These are phyloP conservation scores for Colletotrichum graminicola DNA, from an alignment of 2,329 filamentous ascomycete species.

Conservation along the genomic window DNA sequence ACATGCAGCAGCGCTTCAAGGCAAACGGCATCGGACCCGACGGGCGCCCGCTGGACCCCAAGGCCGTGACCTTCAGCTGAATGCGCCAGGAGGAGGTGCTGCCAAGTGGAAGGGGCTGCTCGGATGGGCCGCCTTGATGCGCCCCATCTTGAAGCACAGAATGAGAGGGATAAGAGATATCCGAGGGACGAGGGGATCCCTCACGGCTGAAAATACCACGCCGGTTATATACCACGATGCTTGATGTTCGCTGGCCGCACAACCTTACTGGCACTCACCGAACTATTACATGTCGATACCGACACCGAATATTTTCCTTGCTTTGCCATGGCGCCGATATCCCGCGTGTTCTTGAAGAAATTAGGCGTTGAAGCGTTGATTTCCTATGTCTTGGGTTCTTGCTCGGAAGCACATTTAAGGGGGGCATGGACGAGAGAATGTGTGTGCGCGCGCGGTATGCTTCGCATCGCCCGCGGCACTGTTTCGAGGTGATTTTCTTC, in stretches of 20 bases:
- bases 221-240: conserved; percentile 5
- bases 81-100: conserved; percentile 43
- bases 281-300: neutral
- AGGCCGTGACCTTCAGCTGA: conserved; percentile 92
- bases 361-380: conserved; percentile 21
- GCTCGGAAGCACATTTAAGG: neutral
- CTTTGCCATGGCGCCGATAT: conserved; percentile 10
- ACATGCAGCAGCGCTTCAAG: conserved; percentile 87
- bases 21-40: conserved; percentile 91
- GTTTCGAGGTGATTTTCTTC: neutral
- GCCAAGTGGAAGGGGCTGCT: neutral
- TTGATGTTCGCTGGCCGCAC: neutral
- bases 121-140: neutral
- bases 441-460: neutral
- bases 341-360: conserved; percentile 11
- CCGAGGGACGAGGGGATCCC: neutral
- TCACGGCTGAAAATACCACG: neutral
- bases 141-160: neutral
- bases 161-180: neutral
- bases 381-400: neutral
- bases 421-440: neutral
- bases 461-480: neutral
- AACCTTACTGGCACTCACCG: neutral
- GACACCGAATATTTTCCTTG: conserved; percentile 13
- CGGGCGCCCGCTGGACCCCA: conserved; percentile 88